Conservation (phyloP, 345 rosid genomes). For the Lepidium didymum region DNA sequence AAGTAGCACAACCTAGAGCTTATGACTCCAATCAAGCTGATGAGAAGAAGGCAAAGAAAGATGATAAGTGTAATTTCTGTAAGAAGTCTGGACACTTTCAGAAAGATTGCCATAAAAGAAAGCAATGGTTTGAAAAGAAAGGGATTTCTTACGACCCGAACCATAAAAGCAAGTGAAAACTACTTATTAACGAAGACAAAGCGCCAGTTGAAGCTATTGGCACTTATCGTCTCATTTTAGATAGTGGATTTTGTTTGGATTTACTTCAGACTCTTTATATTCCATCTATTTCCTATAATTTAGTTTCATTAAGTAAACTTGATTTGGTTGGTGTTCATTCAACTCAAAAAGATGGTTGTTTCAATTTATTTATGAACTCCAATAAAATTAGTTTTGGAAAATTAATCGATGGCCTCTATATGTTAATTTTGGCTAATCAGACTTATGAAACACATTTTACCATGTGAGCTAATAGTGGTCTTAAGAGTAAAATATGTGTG, state of each 20-base stretch:
- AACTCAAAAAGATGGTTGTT: not conserved
- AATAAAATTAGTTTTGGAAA: not conserved
- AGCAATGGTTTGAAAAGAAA: conserved; percentile 2
- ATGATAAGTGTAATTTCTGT: not conserved
- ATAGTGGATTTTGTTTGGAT: not conserved
- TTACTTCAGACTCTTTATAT: not conserved
- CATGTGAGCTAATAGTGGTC: not conserved
- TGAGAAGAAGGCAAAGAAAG: not conserved
- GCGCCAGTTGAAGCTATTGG: not conserved
- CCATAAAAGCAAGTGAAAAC: not conserved
- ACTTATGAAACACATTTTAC: not conserved
- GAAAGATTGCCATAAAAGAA: not conserved
- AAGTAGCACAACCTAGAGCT: not conserved
- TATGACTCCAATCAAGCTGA: not conserved
- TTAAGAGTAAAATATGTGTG: not conserved
- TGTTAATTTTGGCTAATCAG: not conserved
- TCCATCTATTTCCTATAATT: too few relatives aligned
- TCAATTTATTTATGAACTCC: not conserved
- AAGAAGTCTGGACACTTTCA: not conserved
- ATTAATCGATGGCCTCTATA: not conserved
- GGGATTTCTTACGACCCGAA: not conserved
- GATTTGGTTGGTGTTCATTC: not conserved
- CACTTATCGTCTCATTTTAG: not conserved
- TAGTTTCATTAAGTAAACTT: not conserved
- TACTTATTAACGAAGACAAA: not conserved